These are phyloP conservation scores for Parafenestella ontariensis DNA, from an alignment of 2,329 filamentous ascomycete genomes.

Conservation along the genomic window DNA sequence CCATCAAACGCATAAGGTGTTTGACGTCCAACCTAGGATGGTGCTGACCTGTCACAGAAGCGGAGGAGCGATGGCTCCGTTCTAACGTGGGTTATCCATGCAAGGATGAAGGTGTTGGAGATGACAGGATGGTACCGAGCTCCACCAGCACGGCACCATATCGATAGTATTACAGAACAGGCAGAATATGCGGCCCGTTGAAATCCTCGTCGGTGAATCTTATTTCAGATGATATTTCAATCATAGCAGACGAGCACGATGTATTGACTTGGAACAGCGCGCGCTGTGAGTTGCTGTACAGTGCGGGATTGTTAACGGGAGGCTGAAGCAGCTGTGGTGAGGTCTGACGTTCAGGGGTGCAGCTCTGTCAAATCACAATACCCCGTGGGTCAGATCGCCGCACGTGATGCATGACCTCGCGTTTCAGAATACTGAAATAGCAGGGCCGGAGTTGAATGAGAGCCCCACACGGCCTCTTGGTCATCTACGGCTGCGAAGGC, in stretches of 20 bases:
- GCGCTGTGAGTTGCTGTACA: neutral
- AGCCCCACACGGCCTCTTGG: conserved; percentile 8
- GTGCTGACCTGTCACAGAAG: conserved; percentile 37
- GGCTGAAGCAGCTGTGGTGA: conserved; percentile 24
- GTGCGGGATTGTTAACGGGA: conserved; percentile 7
- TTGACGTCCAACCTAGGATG: conserved; percentile 39
- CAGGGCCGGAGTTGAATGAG: conserved; percentile 12
- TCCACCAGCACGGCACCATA: conserved; percentile 19
- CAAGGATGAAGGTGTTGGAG: conserved; percentile 27
- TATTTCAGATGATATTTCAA: too few relatives aligned
- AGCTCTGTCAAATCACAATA: conserved; percentile 21
- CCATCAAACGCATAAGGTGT: conserved; percentile 48
- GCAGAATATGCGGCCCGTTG: neutral
- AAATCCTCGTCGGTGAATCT: neutral
- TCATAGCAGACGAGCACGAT: neutral
- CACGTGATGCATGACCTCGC: conserved; percentile 25
- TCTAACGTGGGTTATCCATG: conserved; percentile 26
- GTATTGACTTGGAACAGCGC: neutral
- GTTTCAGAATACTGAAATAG: conserved; percentile 27
- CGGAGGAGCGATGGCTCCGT: conserved; percentile 5
- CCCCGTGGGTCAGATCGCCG: conserved; percentile 11
- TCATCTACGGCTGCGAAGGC: conserved; percentile 18
- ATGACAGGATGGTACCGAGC: conserved; percentile 29
- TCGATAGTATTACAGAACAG: conserved; percentile 10
- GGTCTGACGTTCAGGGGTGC: conserved; percentile 22